Base-by-base conservation (phyloP, 2,329 filamentous ascomycete genomes). In the Aureobasidium zeae region DNA sequence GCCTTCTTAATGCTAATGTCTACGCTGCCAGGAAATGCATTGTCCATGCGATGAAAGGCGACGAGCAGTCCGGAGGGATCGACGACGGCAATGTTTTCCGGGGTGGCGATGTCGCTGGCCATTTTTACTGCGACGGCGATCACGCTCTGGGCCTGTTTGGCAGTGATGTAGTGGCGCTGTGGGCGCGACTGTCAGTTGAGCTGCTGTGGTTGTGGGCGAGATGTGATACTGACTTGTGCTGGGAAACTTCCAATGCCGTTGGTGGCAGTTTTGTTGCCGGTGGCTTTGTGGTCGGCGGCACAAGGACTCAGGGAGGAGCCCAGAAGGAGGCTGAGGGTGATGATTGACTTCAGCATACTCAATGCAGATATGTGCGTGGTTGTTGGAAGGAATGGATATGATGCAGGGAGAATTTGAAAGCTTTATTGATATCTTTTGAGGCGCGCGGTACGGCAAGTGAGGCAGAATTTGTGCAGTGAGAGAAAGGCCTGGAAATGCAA, bases 41-140 rank as follows among this genome's bases (percentile, higher is more conserved):
- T 55, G 46, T 57, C 55, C 52, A 55, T 58, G n/a, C 54, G 51
- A 16, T 57, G 47, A 47, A 58, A 56, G 13, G 52, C 56, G 24
- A 58, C 54, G 24, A 58, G 49, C 29, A 52, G 45, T 15, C 50
- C 50, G 3, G 51, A 52, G 13, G 55, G 54, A 30, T 58, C 55
- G 17, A 53, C 46, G 11, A 57, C 50, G n/a, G 56, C 55, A 25
- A 57, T 56, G 48, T 55, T 53, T 36, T 53, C 51, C 10, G 54
- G 51, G 2, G 55, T 47, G n/a, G n/a, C n/a, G 26, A 51, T 51
- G 44, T 19, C 16, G n/a, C 21, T 46, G 44, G 45, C 35, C 43
- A 38, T 34, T 19, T 29, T 47, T 19, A 50, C 47, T 7, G 52
- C 56, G 21, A 54, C 52, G 12, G 50, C 45, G 36, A 57, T 53